These are phyloP conservation scores for Nidula niveotomentosa DNA, from an alignment of 1,284 basidiomycete genomes.

Conservation along the genomic window DNA sequence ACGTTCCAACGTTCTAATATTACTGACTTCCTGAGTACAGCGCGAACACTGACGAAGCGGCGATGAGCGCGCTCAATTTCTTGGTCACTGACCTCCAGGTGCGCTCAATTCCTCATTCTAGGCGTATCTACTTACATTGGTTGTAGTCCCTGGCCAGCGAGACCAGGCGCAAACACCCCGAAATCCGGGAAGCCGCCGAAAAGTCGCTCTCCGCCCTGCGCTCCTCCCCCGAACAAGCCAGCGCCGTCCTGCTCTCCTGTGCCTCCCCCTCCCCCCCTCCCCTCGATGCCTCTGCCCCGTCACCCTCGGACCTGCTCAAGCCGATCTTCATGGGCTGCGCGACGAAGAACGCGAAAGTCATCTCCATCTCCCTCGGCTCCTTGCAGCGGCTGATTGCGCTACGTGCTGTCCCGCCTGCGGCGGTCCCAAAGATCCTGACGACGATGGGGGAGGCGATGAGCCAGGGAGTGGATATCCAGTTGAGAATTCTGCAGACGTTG, in stretches of 20 bases:
- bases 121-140: not conserved
- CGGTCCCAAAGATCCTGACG: constrained; percentile 75
- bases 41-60: no score
- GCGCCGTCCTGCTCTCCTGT: constrained; percentile 64
- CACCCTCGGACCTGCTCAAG: constrained; percentile 79
- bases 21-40: no score
- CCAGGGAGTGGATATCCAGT: constrained; percentile 93
- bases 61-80: constrained; percentile 1
- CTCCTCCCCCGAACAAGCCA: constrained; percentile 70
- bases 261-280: constrained; percentile 18
- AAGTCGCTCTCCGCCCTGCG: constrained; percentile 81
- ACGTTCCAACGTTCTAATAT: no score
- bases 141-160: constrained; percentile 31
- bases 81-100: constrained; percentile 5
- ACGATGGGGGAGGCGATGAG: constrained; percentile 87
- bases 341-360: constrained; percentile 92
- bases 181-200: constrained; percentile 62
- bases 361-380: constrained; percentile 88
- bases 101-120: not conserved
- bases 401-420: constrained; percentile 80
- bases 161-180: constrained; percentile 33
- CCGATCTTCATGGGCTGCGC: constrained; percentile 95
- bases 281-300: constrained; percentile 60
- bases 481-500: constrained; percentile 89
- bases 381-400: constrained; percentile 90